Base-by-base conservation (phyloP, 192 early-diverging fungal species). In the Glomus cerebriforme region DNA sequence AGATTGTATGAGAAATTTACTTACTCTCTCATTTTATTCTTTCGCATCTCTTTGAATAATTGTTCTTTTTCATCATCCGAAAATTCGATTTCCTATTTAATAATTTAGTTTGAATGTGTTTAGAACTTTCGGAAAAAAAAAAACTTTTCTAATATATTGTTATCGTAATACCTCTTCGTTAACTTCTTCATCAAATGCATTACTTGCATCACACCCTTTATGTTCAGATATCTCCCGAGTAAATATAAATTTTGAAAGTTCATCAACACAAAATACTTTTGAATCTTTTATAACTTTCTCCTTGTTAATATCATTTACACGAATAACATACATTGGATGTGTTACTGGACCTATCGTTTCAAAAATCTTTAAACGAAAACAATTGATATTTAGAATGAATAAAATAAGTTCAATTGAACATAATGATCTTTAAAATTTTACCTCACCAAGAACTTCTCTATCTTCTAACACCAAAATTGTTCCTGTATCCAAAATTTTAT, bases 331-430 rank as follows among this genome's bases (percentile, higher is more conserved):
- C 62, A 94, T 81, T 4, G 98, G 98, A 37, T 87, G 84, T 2
- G 85, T 78, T 1, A 99, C 92, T 10, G 95, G 96, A 7, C 98
- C 98, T 88, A 99, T 96, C 0, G 95, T 95, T 69, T 99, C 98
- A 86, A 91, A 96, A 15, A 95, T 83, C 89, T 90, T 15, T 79
- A 78, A 17, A 32, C 17, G 47, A n/a, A n/a, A 5, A 60, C 45
- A 24, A 71, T 24, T 37, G 54, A 12, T 31, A 49, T 26, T 59
- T 35, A 15, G 3, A 75, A 13, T 72, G 34, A 58, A 39, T 13
- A 67, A 75, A 35, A 27, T 7, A 31, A 70, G 26, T 60, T 45
- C 13, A 34, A 13, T 64, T n/a, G 32, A 71, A 39, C 27, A 29
- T 1, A 60, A 37, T 17, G 13, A 62, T 0, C 15, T 15, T 1